Base-by-base conservation (phyloP, 2,329 filamentous ascomycete species). In the Colletotrichum lini region DNA sequence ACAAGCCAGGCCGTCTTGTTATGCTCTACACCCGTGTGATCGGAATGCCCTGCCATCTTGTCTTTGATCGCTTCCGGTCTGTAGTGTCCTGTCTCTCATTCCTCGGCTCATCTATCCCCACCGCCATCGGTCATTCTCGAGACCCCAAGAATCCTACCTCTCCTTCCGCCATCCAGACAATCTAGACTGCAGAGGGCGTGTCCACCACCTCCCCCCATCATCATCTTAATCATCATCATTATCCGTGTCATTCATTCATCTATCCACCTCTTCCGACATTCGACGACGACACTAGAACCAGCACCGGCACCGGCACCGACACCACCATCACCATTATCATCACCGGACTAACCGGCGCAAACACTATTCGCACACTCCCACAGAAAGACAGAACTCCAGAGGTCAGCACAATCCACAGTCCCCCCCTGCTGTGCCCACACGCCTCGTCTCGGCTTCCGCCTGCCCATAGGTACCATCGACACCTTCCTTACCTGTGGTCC, bases 41-140 rank as follows among this genome's bases (percentile, higher is more conserved):
- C 68, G 64, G 68, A 71, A 68, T 68, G 44, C 58, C 68, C 68
- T 68, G 65, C 65, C 68, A 68, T 61, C 58, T 42, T 58, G 65
- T 71, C 65, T 67, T 50, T 63, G 44, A 67, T 67, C 63, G 56
- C 35, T 38, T 52, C 54, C 12, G 13, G 54, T 21, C 13, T 23
- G 35, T 38, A 38, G 35, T 38, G 64, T 61, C 56, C 52, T 70
- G 57, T 67, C 64, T 70, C 57, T 58, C 64, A 63, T 67, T 67
- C 63, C 50, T 70, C 63, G 35, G 42, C 38, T 42, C 38, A 38
- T 65, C 40, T n/a, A 35, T 65, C 52, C 15, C 54, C 61, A 40
- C 47, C 23, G 12, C 49, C 15, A 42, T 18, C 44, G 26, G 50
- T 30, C 38, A 35, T 50, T 38, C 16, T 50, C 44, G 45, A 49